Base-by-base conservation (phyloP, 2,329 filamentous ascomycete genomes). In the Curvularia hawaiiensis region DNA sequence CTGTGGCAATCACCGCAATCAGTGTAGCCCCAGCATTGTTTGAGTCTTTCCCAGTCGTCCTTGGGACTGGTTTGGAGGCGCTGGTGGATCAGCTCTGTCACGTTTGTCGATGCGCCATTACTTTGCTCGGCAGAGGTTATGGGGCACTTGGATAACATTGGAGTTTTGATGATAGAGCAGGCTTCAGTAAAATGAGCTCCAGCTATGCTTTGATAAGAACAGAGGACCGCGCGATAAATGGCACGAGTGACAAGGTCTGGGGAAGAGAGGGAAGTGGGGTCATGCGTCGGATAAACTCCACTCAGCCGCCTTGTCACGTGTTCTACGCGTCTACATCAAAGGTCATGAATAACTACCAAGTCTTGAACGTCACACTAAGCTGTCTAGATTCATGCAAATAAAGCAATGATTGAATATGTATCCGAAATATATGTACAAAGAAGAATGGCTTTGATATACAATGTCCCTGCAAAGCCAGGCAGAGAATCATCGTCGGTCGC, bases 1-100 rank as follows among this genome's bases (percentile, higher is more conserved):
- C 71, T 61, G 61, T 75, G 72, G 31, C 74, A 76, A 53, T 76
- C 74, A 4, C 74, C 74, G 54, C 74, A 76, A 44, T 76, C 74
- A 8, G 31, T 52, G 30, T 72, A 72, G 0, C 73, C 72, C 74
- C 74, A 76, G 51, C 74, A 76, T 28, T 66, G 61, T n/a, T 63
- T 54, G 18, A 75, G 50, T 38, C 74, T 61, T 26, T 71, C 60
- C 58, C 67, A 64, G 44, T 76, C 69, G 20, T 75, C 68, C 50
- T 71, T 67, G 1, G 71, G 65, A 31, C 66, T 69, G 26, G 69
- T 47, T 44, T 70, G 57, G 58, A 71, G 70, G 53, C 67, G 60
- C 22, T 69, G 55, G 30, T 60, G 53, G 4, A 73, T 33, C 2
- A 73, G n/a, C 22, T 66, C 58, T 11, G 69, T 69, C 16, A 70